Evolutionary conservation across 2,329 filamentous ascomycete species (phyloP), one percentile per base, ranked within the genome.

Genomic region (Coniella vitis): DNA sequence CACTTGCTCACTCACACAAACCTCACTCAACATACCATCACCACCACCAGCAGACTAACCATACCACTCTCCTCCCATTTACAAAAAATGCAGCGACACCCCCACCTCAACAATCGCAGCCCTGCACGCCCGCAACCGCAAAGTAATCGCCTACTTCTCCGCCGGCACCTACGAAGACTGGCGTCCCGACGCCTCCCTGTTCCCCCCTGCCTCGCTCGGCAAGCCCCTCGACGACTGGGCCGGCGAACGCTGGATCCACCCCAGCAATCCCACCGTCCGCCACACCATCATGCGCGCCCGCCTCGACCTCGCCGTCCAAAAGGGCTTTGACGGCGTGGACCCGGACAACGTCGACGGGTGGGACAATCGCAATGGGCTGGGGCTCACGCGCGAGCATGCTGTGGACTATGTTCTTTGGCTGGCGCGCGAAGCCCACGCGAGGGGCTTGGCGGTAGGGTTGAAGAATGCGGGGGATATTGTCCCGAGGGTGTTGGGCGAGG

Each of bases 91-190:
- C 41, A 46, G 43, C 44, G 51, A 53, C 50, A 54, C 49, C 17
- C 42, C 47, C 32, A 17, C 25, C 20, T 31, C 65, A 4, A 45
- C 41, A 0, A 75, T 81, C 38, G 51, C 63, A 1, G 58, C 61
- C 2, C 65, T 82, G 9, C 73, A 81, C 34, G 52, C 54, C 2
- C 57, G 69, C 29, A 70, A 69, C 12, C 71, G 74, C 55, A 78
- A 73, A 49, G 76, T 81, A 4, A 76, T 83, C 45, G 83, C 79
- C 63, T 83, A 83, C 59, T 83, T 83, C 63, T 78, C 73, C 10
- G 78, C 75, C 0, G 79, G 79, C 0, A 77, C 70, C n/a, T 80
- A 71, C 52, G 79, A 83, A 60, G 58, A 74, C 43, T 75, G 70
- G 65, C 69, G 79, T 2, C 63, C 69, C 1, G 79, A 83, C 56